phyloP scores from a whole-genome alignment of 495 filamentous ascomycete species.

The Xylaria longipes region DNA sequence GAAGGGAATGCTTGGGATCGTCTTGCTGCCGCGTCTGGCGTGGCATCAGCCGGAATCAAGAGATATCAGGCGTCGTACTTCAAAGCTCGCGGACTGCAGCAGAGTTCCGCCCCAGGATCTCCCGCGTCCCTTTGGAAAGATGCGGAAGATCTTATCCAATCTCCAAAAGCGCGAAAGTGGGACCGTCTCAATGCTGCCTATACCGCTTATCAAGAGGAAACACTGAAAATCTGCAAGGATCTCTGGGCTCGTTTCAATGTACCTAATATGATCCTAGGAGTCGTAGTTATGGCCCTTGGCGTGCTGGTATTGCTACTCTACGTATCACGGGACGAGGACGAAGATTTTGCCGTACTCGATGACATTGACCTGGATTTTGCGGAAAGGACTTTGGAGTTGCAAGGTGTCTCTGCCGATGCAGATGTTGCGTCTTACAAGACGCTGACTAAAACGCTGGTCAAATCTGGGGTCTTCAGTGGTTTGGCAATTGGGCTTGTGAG shows the following conservation, averaged over 20 bases:
- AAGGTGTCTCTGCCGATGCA: conserved; percentile 39
- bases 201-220: conserved; percentile 76
- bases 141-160: conserved; percentile 44
- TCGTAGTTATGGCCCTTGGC: conserved; percentile 70
- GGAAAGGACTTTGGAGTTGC: conserved; percentile 50
- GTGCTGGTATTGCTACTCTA: conserved; percentile 74
- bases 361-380: conserved; percentile 52
- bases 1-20: conserved; percentile 73
- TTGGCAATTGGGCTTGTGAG: conserved; percentile 34
- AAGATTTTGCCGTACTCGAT: conserved; percentile 51
- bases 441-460: conserved; percentile 46
- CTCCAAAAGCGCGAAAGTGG: conserved; percentile 43
- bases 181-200: conserved; percentile 62
- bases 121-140: conserved; percentile 63
- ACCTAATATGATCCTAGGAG: conserved; percentile 79
- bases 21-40: conserved; percentile 73
- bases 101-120: conserved; percentile 61
- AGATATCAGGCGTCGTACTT: conserved; percentile 75
- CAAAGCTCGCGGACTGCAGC: conserved; percentile 65
- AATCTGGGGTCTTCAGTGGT: conserved; percentile 42
- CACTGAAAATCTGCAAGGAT: conserved; percentile 77
- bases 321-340: conserved; percentile 59
- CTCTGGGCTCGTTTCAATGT: conserved; percentile 94
- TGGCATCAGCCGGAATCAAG: conserved; percentile 86
- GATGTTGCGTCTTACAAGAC: conserved; percentile 37